Base-by-base conservation (phyloP, 768 basidiomycete species). In the Leucocoprinus sp. region DNA sequence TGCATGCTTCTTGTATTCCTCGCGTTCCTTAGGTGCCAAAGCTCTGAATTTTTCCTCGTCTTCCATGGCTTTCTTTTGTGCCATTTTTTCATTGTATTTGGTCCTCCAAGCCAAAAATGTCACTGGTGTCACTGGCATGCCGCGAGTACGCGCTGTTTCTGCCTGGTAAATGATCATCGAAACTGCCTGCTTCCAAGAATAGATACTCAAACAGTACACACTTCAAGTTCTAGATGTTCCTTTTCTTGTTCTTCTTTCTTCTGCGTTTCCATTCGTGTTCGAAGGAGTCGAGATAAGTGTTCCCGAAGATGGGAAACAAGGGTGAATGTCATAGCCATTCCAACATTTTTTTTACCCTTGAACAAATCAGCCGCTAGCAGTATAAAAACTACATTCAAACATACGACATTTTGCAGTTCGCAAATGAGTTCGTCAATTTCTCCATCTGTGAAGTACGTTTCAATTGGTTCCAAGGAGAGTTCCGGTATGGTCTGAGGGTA, bases 321-420 rank as follows among this genome's bases (percentile, higher is more conserved):
- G 0, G 95, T 92, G 59, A 96, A 99, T 14, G 93, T 93, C 93
- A 98, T 97, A 2, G 96, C 93, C 84, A 93, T 93, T 34, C 91
- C 91, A 17, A 90, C 57, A 60, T 87, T 92, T 58, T 93, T 90
- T 57, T 84, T 76, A 45, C 85, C 87, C 84, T 88, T 44, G 46
- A 42, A 40, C 43, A 19, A 24, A 41, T 44, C 51, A 42, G n/a
- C 39, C 26, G 33, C 42, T 33, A 42, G 28, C 43, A 48, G 50
- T 28, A 34, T 37, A 31, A 17, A 31, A 11, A 27, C 36, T 26
- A 33, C 29, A 35, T 27, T 43, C 41, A 23, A 31, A 65, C 78
- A 48, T 61, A 82, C 82, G 57, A 80, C 69, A 54, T 66, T 65
- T 51, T 70, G 71, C 24, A 87, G 69, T 26, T 75, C 74, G 17